Conservation (phyloP, 495 filamentous ascomycete genomes). For the Oleoguttula mirabilis region DNA sequence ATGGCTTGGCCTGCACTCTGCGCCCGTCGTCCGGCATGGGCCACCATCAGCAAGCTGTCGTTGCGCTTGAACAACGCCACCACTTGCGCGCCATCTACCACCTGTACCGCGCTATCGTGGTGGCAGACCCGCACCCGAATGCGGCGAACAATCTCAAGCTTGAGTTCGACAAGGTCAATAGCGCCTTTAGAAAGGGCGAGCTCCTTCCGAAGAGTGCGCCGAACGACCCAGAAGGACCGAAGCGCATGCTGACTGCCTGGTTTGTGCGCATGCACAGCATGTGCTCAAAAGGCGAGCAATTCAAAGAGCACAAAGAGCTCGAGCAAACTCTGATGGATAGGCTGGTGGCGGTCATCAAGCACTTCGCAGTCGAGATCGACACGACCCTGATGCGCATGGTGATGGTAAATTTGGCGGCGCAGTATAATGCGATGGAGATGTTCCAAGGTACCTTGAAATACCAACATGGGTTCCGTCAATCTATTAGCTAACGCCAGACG, state of each 20-base stretch:
- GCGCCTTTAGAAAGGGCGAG: slow-evolving; percentile 47
- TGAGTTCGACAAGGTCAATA: slow-evolving; percentile 62
- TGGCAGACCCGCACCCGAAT: slow-evolving; percentile 56
- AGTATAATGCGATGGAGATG: slow-evolving; percentile 52
- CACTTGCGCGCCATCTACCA: slow-evolving; percentile 79
- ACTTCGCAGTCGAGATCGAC: slow-evolving; percentile 40
- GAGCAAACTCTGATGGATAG: slow-evolving; percentile 77
- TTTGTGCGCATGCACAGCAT: slow-evolving; percentile 81
- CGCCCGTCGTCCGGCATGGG: slow-evolving; percentile 66
- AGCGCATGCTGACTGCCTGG: slow-evolving; percentile 52
- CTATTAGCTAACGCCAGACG: neutral
- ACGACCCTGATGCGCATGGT: slow-evolving; percentile 64
- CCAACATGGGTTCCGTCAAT: too few species aligned
- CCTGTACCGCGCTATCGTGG: slow-evolving; percentile 68
- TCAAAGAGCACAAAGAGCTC: slow-evolving; percentile 65
- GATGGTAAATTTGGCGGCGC: slow-evolving; percentile 74
- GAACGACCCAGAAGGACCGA: slow-evolving; percentile 39
- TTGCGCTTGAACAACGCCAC: slow-evolving; percentile 60
- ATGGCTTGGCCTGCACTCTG: slow-evolving; percentile 66
- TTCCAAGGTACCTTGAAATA: slow-evolving; percentile 50
- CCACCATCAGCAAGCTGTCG: slow-evolving; percentile 81
- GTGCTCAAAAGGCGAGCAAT: slow-evolving; percentile 60
- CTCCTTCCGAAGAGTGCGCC: slow-evolving; percentile 37
- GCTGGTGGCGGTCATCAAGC: slow-evolving; percentile 62
- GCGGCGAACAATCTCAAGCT: slow-evolving; percentile 65